Conservation (phyloP, 2,329 filamentous ascomycete genomes). For the Lecanoromycetidae sp. region DNA sequence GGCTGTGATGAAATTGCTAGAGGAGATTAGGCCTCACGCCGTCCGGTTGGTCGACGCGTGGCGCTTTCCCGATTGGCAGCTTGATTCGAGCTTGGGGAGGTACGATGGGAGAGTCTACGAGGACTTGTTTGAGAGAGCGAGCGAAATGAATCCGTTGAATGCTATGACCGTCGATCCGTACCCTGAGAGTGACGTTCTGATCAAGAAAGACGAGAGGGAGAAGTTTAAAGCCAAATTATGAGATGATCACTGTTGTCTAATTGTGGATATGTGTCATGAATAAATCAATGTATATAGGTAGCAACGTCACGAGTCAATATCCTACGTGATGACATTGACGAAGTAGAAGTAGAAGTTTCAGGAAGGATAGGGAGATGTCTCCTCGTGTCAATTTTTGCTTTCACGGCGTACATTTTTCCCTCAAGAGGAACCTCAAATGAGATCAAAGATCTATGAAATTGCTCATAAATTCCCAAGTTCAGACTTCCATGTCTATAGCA, state of each 20-base stretch:
- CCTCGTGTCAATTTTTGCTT: too few species aligned
- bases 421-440: too few species aligned
- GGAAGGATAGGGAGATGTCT: too few species aligned
- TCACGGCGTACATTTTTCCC: too few species aligned
- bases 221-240: constrained; percentile 14
- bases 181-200: constrained; percentile 48
- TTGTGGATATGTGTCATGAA: too few species aligned
- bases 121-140: constrained; percentile 62
- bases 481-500: too few species aligned
- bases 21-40: constrained; percentile 62
- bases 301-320: not conserved
- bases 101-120: constrained; percentile 66
- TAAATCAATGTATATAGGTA: too few species aligned
- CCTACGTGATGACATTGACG: too few species aligned
- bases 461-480: too few species aligned
- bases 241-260: not conserved
- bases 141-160: constrained; percentile 62
- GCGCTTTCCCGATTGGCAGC: constrained; percentile 67
- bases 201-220: constrained; percentile 45
- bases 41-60: constrained; percentile 60
- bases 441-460: too few species aligned
- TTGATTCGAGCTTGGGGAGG: constrained; percentile 58
- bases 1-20: constrained; percentile 56
- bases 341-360: too few species aligned
- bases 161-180: constrained; percentile 60